A percentile compares a stretch with the other conserved stretches of the same genome.
Conservation (phyloP, 257 asterid genomes). For the Rehmannia glutinosa region DNA sequence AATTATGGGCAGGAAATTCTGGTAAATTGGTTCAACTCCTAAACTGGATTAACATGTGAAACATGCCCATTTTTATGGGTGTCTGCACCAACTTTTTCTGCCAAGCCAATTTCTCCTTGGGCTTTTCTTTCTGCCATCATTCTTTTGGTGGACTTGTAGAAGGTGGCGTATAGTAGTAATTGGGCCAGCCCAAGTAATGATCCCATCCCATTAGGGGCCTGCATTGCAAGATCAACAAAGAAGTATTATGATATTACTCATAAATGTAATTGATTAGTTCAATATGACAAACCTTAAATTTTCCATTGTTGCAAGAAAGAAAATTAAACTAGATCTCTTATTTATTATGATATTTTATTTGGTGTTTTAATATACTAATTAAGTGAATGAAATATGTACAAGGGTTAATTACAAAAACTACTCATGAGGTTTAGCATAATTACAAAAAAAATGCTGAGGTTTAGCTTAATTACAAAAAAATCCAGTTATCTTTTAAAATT, state of each 20-base stretch:
- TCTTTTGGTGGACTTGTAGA: conserved; percentile 58
- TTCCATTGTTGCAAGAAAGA: no score
- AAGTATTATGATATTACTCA: no score
- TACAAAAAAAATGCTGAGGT: no score
- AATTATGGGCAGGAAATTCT: background rate
- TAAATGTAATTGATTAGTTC: background rate
- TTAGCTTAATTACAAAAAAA: no score
- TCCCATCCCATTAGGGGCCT: conserved; percentile 86
- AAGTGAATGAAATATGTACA: no score
- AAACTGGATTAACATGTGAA: conserved; percentile 8
- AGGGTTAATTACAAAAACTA: no score
- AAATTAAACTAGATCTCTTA: no score
- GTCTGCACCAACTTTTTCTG: conserved; percentile 20
- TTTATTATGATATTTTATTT: no score
- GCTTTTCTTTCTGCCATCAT: conserved; percentile 47
- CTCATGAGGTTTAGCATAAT: no score
- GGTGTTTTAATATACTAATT: no score
- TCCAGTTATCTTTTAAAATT: no score
- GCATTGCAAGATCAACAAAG: background rate
- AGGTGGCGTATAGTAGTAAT: conserved; percentile 60
- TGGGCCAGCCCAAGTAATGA: conserved; percentile 70
- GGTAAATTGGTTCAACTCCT: background rate
- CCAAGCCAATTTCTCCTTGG: conserved; percentile 38
- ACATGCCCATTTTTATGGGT: conserved; percentile 16
- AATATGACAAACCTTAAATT: no score